Percentiles rank a stretch among this genome's conserved stretches.
Conservation (phyloP, 2,329 filamentous ascomycete species). For the Cadophora sp. region DNA sequence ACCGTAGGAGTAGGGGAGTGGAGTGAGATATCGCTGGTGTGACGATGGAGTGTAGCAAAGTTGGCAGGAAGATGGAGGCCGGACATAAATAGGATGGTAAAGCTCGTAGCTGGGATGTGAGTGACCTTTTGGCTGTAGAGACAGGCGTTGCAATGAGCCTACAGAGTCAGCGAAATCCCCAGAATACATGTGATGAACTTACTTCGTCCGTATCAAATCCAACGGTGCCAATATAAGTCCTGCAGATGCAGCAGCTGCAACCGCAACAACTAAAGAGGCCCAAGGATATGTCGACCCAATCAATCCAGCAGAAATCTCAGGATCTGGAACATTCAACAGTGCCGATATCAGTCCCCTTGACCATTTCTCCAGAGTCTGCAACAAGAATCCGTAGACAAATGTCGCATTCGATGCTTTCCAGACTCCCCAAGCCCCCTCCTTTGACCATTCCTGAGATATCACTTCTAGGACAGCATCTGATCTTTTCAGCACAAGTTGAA, state of each 20-base stretch:
- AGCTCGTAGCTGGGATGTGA: slow-evolving; percentile 73
- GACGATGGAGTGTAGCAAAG: slow-evolving; percentile 82
- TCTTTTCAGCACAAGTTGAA: slow-evolving; percentile 75
- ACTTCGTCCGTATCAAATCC: slow-evolving; percentile 84
- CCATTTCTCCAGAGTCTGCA: slow-evolving; percentile 90
- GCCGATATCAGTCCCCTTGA: slow-evolving; percentile 89
- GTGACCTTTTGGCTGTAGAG: slow-evolving; percentile 77
- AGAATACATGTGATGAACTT: slow-evolving; percentile 18
- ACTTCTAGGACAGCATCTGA: slow-evolving; percentile 86
- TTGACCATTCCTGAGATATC: slow-evolving; percentile 85
- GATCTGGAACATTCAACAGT: slow-evolving; percentile 86
- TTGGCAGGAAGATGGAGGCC: slow-evolving; percentile 77
- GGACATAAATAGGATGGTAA: slow-evolving; percentile 81
- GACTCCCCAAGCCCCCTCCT: slow-evolving; percentile 87
- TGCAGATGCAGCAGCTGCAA: slow-evolving; percentile 70
- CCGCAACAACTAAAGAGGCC: slow-evolving; percentile 77
- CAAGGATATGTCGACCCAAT: slow-evolving; percentile 85
- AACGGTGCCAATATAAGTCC: slow-evolving; percentile 85
- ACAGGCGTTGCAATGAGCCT: slow-evolving; percentile 85
- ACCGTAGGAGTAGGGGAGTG: slow-evolving; percentile 83
- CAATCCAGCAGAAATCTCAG: slow-evolving; percentile 61
- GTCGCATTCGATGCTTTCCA: slow-evolving; percentile 95
- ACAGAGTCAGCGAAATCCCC: slow-evolving; percentile 41
- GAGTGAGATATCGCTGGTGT: slow-evolving; percentile 84
- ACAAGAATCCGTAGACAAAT: slow-evolving; percentile 87